These are phyloP conservation scores for Populus davidiana DNA, from an alignment of 345 rosid genomes.

Conservation along the genomic window DNA sequence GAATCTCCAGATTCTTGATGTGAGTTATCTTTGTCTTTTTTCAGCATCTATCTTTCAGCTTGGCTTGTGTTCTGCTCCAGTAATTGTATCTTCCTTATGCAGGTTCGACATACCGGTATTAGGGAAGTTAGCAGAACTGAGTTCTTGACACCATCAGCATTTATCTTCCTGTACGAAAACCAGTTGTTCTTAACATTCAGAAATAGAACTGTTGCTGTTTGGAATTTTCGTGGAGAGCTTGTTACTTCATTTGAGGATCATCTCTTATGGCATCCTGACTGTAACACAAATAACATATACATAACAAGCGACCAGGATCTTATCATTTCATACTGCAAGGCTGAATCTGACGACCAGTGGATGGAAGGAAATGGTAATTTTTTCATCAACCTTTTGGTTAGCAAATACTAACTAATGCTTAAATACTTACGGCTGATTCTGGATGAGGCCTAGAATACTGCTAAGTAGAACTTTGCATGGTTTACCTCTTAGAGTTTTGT, in stretches of 20 bases:
- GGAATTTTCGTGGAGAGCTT: conserved; percentile 96
- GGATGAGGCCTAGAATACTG: not conserved
- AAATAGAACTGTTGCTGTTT: conserved; percentile 78
- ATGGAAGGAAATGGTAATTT: conserved; percentile 77
- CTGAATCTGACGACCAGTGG: conserved; percentile 85
- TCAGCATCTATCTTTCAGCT: not conserved
- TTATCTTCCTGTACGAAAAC: conserved; percentile 89
- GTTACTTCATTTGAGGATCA: conserved; percentile 99
- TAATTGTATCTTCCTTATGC: conserved; percentile 4
- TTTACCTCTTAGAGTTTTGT: not conserved
- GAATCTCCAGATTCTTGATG: conserved; percentile 97
- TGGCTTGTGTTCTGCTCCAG: not conserved
- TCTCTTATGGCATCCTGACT: conserved; percentile 92
- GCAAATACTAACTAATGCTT: not conserved
- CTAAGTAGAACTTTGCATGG: not conserved
- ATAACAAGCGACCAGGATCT: conserved; percentile 98
- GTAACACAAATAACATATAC: conserved; percentile 93
- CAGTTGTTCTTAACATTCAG: conserved; percentile 92
- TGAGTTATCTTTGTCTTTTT: conserved; percentile 30
- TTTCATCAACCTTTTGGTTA: not conserved
- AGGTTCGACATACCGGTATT: conserved; percentile 79
- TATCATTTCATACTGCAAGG: conserved; percentile 96
- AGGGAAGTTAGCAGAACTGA: conserved; percentile 77
- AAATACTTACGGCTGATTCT: not conserved
- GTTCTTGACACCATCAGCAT: conserved; percentile 95